phyloP scores from a whole-genome alignment of 345 rosid species.

The Cardamine occulta region DNA sequence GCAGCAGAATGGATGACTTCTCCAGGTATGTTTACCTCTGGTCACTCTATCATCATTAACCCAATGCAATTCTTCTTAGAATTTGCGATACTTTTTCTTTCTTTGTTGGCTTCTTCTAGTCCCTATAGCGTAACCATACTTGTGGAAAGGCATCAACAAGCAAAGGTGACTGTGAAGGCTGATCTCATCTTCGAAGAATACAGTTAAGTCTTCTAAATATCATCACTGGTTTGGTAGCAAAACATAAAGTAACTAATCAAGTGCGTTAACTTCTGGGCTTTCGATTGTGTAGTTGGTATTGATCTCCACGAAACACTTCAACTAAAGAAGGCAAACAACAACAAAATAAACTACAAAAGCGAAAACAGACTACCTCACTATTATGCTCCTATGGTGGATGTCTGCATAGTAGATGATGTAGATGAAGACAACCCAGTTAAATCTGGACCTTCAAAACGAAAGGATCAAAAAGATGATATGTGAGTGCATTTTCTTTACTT shows the following conservation, averaged over 20 bases:
- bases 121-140: constrained; percentile 68
- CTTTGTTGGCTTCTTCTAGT: constrained; percentile 50
- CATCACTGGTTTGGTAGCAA: constrained; percentile 19
- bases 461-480: constrained; percentile 33
- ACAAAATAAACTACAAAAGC: constrained; percentile 35
- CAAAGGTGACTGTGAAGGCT: constrained; percentile 75
- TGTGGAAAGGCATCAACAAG: constrained; percentile 50
- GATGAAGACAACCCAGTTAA: constrained; percentile 50
- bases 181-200: constrained; percentile 86
- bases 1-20: constrained; percentile 89
- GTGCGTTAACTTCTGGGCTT: not conserved
- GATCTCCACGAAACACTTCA: constrained; percentile 72
- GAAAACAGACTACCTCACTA: constrained; percentile 48
- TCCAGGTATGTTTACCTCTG: constrained; percentile 63
- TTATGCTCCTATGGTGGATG: constrained; percentile 50
- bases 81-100: not conserved
- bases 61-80: not conserved
- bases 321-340: constrained; percentile 50
- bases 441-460: constrained; percentile 35
- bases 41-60: constrained; percentile 7
- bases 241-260: constrained; percentile 2
- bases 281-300: constrained; percentile 65
- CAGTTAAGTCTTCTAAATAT: constrained; percentile 52
- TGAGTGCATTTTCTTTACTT: constrained; percentile 13
- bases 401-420: constrained; percentile 48